These are phyloP conservation scores for Endoconidiophora polonica DNA, from an alignment of 2,329 filamentous ascomycete genomes.

Conservation along the genomic window DNA sequence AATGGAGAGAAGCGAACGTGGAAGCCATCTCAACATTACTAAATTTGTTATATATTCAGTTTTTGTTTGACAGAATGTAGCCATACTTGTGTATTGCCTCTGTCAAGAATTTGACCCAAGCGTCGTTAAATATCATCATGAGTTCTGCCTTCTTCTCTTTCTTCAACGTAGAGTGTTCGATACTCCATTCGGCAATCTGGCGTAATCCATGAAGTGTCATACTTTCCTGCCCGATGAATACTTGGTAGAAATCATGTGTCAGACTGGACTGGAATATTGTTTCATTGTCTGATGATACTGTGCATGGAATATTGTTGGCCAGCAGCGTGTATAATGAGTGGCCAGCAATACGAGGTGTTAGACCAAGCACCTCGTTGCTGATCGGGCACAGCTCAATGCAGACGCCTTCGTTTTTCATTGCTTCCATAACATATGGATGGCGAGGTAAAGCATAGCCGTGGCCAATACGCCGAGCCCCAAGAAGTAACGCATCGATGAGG, in stretches of 20 bases:
- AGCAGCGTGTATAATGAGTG: slow-evolving; percentile 52
- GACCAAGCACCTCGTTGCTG: slow-evolving; percentile 57
- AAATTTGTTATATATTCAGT: not conserved
- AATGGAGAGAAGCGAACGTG: not conserved
- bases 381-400: slow-evolving; percentile 66
- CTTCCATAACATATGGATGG: slow-evolving; percentile 48
- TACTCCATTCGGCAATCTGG: slow-evolving; percentile 47
- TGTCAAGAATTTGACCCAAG: slow-evolving; percentile 43
- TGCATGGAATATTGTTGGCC: slow-evolving; percentile 58
- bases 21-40: not conserved
- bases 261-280: slow-evolving; percentile 57
- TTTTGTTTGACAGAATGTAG: not conserved
- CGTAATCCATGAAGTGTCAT: slow-evolving; percentile 58
- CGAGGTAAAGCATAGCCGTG: slow-evolving; percentile 55
- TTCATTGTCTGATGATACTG: slow-evolving; percentile 59
- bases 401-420: slow-evolving; percentile 45
- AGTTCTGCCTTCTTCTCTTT: slow-evolving; percentile 24
- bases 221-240: slow-evolving; percentile 49
- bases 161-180: slow-evolving; percentile 41
- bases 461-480: slow-evolving; percentile 52
- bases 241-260: slow-evolving; percentile 63
- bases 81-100: slow-evolving; percentile 31
- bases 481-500: slow-evolving; percentile 48
- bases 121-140: slow-evolving; percentile 29
- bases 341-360: slow-evolving; percentile 47